These are phyloP conservation scores for Bromus sterilis DNA, from an alignment of 176 grass and related monocot species.

Conservation along the genomic window DNA sequence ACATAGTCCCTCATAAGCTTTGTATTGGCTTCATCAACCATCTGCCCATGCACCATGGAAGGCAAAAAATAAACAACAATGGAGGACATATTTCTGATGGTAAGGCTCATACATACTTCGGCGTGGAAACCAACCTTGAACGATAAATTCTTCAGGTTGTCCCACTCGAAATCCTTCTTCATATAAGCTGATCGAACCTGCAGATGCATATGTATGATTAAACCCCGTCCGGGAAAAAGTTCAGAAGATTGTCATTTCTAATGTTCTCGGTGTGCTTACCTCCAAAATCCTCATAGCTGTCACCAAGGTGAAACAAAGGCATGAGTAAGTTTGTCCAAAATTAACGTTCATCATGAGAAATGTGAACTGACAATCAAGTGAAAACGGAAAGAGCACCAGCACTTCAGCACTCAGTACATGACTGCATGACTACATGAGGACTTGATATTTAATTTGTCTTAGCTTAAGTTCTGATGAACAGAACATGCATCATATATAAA, in stretches of 20 bases:
- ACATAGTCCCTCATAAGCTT: constrained; percentile 87
- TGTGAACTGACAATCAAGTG: background rate
- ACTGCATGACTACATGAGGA: too few species aligned
- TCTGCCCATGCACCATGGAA: constrained; percentile 29
- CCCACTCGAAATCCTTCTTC: constrained; percentile 94
- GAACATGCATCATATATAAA: background rate
- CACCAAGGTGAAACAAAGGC: background rate
- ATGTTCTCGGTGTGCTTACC: constrained; percentile 32
- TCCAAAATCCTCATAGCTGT: constrained; percentile 85
- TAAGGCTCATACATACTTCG: background rate
- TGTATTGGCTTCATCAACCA: constrained; percentile 86
- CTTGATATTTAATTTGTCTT: background rate
- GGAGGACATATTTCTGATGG: background rate
- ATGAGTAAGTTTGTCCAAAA: constrained; percentile 1
- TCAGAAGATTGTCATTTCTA: background rate
- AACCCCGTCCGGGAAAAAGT: background rate
- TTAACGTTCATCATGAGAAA: background rate
- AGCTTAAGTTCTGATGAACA: background rate
- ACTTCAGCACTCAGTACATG: background rate
- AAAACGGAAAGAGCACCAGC: background rate
- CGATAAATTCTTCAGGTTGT: constrained; percentile 74
- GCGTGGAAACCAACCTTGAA: constrained; percentile 40
- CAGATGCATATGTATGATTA: background rate
- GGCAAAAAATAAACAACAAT: background rate
- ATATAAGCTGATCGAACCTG: constrained; percentile 85